Evolutionary conservation across 805 yeast genomes (phyloP).

Genomic region (Blastobotrys attinorum): DNA sequence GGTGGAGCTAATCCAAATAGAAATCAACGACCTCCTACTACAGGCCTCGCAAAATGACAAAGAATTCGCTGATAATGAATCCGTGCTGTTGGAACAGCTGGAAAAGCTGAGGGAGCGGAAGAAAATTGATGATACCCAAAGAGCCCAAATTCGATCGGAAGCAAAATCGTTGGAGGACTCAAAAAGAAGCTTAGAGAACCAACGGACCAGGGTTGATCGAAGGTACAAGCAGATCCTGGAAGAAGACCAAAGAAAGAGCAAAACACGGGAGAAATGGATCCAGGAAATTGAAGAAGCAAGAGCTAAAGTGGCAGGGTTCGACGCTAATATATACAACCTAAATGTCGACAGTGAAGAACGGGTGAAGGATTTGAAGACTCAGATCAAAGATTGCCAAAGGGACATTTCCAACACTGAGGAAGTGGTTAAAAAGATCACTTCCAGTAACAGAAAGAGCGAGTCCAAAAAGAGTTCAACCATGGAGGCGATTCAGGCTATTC

Average conservation of each 20-base stretch:
- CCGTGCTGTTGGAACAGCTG: slow-evolving; percentile 22
- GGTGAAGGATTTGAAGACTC: slow-evolving; percentile 9
- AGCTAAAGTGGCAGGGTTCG: slow-evolving; percentile 12
- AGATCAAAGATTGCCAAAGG: slow-evolving; percentile 11
- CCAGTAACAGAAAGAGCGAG: slow-evolving; percentile 9
- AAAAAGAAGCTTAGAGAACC: slow-evolving; percentile 30
- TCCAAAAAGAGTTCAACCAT: slow-evolving; percentile 6
- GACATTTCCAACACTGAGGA: slow-evolving; percentile 16
- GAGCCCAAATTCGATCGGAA: slow-evolving; percentile 29
- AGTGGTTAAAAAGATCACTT: slow-evolving; percentile 9
- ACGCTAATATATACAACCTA: slow-evolving; percentile 8
- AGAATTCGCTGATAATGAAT: slow-evolving; percentile 23
- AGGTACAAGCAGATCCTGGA: slow-evolving; percentile 16
- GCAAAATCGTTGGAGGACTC: slow-evolving; percentile 31
- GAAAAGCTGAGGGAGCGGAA: slow-evolving; percentile 24
- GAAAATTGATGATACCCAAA: slow-evolving; percentile 25
- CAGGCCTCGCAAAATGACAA: slow-evolving; percentile 21
- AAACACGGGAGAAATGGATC: slow-evolving; percentile 14
- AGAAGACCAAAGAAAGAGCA: slow-evolving; percentile 9
- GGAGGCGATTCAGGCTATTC: slow-evolving; percentile 10
- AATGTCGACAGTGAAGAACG: slow-evolving; percentile 6
- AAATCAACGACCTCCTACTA: slow-evolving; percentile 23
- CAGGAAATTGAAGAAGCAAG: slow-evolving; percentile 18
- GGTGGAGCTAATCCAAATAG: slow-evolving; percentile 28
- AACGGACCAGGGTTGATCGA: slow-evolving; percentile 25